These are phyloP conservation scores for Mediolabrus comicus DNA, from an alignment of 108 stramenopile species.

Conservation along the genomic window DNA sequence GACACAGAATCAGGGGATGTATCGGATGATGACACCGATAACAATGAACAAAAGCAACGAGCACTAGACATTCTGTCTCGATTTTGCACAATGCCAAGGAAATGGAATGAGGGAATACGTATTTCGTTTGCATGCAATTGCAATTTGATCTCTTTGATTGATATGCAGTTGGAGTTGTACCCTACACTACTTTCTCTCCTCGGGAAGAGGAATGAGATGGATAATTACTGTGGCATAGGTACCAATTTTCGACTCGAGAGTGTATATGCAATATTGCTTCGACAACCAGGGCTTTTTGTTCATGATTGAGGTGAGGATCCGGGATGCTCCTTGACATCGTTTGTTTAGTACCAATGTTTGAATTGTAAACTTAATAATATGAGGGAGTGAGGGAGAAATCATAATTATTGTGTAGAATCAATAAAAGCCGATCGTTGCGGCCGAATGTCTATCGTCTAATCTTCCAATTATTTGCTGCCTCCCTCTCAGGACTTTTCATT, in stretches of 20 bases:
- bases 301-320: no score
- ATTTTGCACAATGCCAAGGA: constrained; percentile 17
- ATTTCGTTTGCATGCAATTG: constrained; percentile 19
- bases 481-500: no score
- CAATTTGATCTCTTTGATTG: constrained; percentile 16
- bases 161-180: constrained; percentile 2
- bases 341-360: no score
- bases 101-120: constrained; percentile 22
- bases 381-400: no score
- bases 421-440: no score
- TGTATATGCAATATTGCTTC: neutral
- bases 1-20: neutral
- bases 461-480: no score
- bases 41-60: constrained; percentile 1
- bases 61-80: constrained; percentile 11
- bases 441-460: no score
- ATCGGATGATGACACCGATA: neutral
- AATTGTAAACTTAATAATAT: no score
- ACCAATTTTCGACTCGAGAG: neutral
- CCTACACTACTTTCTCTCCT: constrained; percentile 6
- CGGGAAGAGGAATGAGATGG: neutral
- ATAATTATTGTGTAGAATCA: no score
- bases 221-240: neutral
- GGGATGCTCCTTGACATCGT: no score
- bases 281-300: neutral